Conservation (phyloP, 805 yeast genomes). For the Komagataella pseudopastoris region DNA sequence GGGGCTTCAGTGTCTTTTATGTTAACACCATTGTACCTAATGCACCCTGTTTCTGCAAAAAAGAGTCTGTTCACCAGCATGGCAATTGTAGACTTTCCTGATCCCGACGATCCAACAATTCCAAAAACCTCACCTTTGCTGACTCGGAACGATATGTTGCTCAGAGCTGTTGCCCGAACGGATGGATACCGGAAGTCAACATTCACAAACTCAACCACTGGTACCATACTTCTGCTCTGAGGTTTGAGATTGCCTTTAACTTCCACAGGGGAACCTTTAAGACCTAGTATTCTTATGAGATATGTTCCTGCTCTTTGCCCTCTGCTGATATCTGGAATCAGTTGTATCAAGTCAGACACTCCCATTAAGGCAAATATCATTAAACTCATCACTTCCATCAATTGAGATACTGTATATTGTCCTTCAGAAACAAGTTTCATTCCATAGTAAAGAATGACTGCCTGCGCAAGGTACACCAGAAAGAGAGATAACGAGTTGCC, state of each 20-base stretch:
- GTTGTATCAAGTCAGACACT: conserved; percentile 42
- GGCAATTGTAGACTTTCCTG: conserved; percentile 78
- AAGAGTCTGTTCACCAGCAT: conserved; percentile 44
- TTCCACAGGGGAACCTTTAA: conserved; percentile 22
- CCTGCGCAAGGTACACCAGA: conserved; percentile 48
- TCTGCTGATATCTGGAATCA: conserved; percentile 68
- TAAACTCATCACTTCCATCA: conserved; percentile 60
- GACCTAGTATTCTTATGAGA: conserved; percentile 26
- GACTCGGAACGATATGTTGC: conserved; percentile 28
- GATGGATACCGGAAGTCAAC: conserved; percentile 37
- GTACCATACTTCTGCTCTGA: background rate
- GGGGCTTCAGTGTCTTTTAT: conserved; percentile 29
- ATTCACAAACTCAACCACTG: conserved; percentile 23
- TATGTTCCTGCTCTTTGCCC: conserved; percentile 65
- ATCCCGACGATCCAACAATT: conserved; percentile 77
- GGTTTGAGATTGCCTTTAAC: conserved; percentile 22
- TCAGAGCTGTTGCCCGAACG: conserved; percentile 18
- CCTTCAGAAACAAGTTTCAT: conserved; percentile 48
- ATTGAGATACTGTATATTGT: conserved; percentile 39
- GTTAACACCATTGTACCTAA: conserved; percentile 33
- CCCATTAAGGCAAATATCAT: conserved; percentile 61
- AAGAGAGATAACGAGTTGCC: conserved; percentile 49
- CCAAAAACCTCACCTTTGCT: conserved; percentile 40
- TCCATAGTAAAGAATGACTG: conserved; percentile 70
- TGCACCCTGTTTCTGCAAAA: conserved; percentile 20